phyloP scores from a whole-genome alignment of 176 grass and related monocot species.

The Dendrocalamus sinicus region DNA sequence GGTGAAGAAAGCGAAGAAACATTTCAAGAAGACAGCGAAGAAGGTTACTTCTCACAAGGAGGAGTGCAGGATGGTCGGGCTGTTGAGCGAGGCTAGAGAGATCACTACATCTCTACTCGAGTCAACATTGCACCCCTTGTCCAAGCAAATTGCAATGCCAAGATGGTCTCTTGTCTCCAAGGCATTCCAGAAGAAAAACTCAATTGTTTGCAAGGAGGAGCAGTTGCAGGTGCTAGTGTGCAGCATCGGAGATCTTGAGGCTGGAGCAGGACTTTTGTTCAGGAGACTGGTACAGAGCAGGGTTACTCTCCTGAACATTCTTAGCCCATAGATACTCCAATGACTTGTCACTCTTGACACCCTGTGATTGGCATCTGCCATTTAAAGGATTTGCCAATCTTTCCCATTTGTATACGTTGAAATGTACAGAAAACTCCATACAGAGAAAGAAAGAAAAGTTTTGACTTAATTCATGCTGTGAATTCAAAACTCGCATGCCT shows the following conservation, averaged over 20 bases:
- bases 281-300: constrained; percentile 42
- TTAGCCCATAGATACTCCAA: constrained; percentile 35
- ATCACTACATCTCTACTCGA: constrained; percentile 54
- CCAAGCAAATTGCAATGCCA: constrained; percentile 3
- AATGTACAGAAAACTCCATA: too few relatives aligned
- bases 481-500: too few relatives aligned
- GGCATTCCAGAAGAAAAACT: constrained; percentile 36
- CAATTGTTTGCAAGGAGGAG: constrained; percentile 20
- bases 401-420: too few relatives aligned
- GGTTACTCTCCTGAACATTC: constrained; percentile 45
- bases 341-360: neutral
- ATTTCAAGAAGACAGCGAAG: constrained; percentile 47
- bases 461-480: too few relatives aligned
- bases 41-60: constrained; percentile 28
- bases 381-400: too few relatives aligned
- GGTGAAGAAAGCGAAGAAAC: constrained; percentile 49
- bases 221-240: constrained; percentile 20
- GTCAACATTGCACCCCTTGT: constrained; percentile 29
- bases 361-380: neutral
- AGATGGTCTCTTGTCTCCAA: constrained; percentile 46
- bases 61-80: neutral
- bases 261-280: constrained; percentile 41
- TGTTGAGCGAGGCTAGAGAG: constrained; percentile 50
- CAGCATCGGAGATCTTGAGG: constrained; percentile 43
- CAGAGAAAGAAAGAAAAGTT: too few relatives aligned